Base-by-base conservation (phyloP, 116 monocot species). In the Cymodocea nodosa region DNA sequence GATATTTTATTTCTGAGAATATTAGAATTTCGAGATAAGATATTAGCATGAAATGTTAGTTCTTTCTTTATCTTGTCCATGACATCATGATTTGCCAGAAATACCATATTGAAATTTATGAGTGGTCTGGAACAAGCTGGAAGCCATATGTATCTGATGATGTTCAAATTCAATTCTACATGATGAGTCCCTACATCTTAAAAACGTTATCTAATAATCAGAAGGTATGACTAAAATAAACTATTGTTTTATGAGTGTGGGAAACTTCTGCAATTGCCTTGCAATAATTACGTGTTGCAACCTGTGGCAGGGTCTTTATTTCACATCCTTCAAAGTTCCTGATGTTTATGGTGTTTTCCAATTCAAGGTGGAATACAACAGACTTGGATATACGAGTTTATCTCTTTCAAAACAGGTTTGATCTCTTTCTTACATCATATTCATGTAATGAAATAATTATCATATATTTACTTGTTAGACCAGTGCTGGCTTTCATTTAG, bases 291-390 rank as follows among this genome's bases (percentile, higher is more conserved):
- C 23, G 23, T 62, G 23, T 76, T 6, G 51, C 59, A 59, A 59
- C 30, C 20, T 23, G 8, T 23, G 24, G 24, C 74, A 90, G 91
- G 95, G 91, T 56, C 74, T 85, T 70, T 97, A 85, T 69, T 87
- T 75, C 30, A 85, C 91, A 66, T 81, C 90, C 36, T 97, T 97
- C 73, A 97, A 83, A 74, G 85, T 97, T 87, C 90, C 91, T 20
- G 95, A 97, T 83, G 95, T 97, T 49, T 97, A 97, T 74, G 95
- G 95, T 71, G 95, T 97, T 22, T 97, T 97, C 77, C 95, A 90
- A 67, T 97, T 90, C 66, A 97, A 97, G 76, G 83, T 97, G 49
- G 91, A 97, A 77, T 88, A 97, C 60, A 73, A 97, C 39, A 90
- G 80, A 72, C 80, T 97, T 64, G 95, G 95, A 57, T 90, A 87